Evolutionary conservation across 306 rosid genomes (phyloP).

Genomic region (Vicia villosa): DNA sequence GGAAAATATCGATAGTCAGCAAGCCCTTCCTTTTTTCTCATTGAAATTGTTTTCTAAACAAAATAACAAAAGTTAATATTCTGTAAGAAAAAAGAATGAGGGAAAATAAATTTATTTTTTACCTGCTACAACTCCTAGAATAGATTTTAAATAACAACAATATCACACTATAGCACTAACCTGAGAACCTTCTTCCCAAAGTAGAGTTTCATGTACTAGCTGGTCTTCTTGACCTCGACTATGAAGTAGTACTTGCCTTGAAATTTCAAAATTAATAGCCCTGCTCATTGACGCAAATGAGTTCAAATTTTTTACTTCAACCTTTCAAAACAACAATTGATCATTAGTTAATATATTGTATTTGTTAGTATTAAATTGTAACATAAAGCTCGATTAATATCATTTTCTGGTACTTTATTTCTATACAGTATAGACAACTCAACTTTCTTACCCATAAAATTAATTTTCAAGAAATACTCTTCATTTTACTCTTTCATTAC

Average conservation of each 20-base stretch:
- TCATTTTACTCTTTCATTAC: neutral
- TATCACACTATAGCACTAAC: conserved; percentile 47
- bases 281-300: conserved; percentile 78
- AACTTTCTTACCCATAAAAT: conserved; percentile 13
- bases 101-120: conserved; percentile 27
- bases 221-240: conserved; percentile 72
- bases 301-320: conserved; percentile 90
- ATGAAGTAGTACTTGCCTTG: conserved; percentile 79
- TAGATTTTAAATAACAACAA: conserved; percentile 31
- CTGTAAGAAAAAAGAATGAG: conserved; percentile 34
- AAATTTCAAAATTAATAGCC: conserved; percentile 91
- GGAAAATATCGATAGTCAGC: conserved; percentile 98
- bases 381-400: neutral
- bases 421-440: neutral
- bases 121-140: conserved; percentile 26
- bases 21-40: conserved; percentile 99
- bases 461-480: neutral
- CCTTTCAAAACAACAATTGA: conserved; percentile 64
- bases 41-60: conserved; percentile 74
- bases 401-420: conserved; percentile 9
- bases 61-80: conserved; percentile 36
- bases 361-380: conserved; percentile 24
- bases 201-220: conserved; percentile 89
- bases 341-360: conserved; percentile 9
- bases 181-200: conserved; percentile 96